These are phyloP conservation scores for Botrytis deweyae DNA, from an alignment of 2,329 filamentous ascomycete species.

Conservation along the genomic window DNA sequence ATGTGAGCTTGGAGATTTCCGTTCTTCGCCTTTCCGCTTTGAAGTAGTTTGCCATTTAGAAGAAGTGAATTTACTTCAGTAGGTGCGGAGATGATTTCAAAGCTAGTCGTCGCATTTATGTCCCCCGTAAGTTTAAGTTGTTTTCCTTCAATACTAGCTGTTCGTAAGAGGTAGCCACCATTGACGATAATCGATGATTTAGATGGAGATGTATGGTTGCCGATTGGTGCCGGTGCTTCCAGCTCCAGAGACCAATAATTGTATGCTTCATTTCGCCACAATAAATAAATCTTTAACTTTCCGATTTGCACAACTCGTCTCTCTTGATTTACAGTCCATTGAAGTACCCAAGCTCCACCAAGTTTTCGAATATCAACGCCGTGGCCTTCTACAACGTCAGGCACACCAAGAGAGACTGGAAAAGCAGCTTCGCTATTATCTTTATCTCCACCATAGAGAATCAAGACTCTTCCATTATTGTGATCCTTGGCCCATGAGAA, in stretches of 20 bases:
- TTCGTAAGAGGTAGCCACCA: constrained; percentile 61
- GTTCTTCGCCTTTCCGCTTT: constrained; percentile 53
- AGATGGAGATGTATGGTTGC: constrained; percentile 19
- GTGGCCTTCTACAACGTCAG: constrained; percentile 7
- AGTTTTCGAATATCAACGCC: background rate
- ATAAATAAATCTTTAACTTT: constrained; percentile 22
- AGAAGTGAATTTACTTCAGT: constrained; percentile 40
- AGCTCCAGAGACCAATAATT: constrained; percentile 57
- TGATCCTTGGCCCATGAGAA: constrained; percentile 64
- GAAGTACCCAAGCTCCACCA: constrained; percentile 43
- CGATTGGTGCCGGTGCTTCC: constrained; percentile 6
- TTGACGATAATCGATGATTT: constrained; percentile 52
- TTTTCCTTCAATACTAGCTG: constrained; percentile 52
- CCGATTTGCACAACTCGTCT: constrained; percentile 50
- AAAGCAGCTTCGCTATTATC: constrained; percentile 58
- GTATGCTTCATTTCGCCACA: constrained; percentile 63
- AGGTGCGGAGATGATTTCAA: constrained; percentile 60
- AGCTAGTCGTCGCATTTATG: constrained; percentile 57
- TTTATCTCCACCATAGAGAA: constrained; percentile 60
- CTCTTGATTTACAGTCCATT: constrained; percentile 51
- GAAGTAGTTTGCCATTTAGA: constrained; percentile 35
- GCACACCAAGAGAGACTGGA: background rate
- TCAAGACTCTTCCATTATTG: constrained; percentile 50
- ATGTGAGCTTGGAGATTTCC: constrained; percentile 42
- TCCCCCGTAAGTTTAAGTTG: constrained; percentile 64